phyloP scores from a whole-genome alignment of 495 filamentous ascomycete species.

The Xylaria curta region DNA sequence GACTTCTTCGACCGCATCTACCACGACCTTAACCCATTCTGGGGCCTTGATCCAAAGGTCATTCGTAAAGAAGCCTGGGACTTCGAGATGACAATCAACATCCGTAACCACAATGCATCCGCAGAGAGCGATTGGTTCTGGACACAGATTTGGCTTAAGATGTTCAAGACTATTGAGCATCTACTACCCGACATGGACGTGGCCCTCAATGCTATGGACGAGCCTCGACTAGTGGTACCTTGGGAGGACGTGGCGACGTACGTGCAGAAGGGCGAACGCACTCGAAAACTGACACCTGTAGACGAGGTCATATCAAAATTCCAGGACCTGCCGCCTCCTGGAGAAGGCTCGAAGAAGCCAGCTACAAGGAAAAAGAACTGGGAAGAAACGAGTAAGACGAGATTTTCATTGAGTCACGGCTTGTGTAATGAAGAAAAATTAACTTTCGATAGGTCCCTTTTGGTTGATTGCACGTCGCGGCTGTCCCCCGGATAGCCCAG shows the following conservation, averaged over 20 bases:
- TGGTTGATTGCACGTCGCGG: conserved; percentile 67
- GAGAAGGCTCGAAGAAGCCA: conserved; percentile 36
- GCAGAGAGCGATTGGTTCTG: conserved; percentile 65
- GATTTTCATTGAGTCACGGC: conserved; percentile 4
- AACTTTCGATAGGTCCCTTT: conserved; percentile 55
- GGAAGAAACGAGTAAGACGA: conserved; percentile 52
- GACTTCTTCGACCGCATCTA: conserved; percentile 76
- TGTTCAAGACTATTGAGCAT: conserved; percentile 64
- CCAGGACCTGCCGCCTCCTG: conserved; percentile 39
- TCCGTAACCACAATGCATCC: conserved; percentile 63
- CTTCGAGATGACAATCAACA: conserved; percentile 64
- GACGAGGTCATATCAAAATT: conserved; percentile 44
- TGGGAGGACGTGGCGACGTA: conserved; percentile 69
- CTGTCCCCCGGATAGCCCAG: conserved; percentile 65
- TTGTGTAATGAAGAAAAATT: conserved; percentile 35
- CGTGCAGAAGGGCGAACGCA: conserved; percentile 60
- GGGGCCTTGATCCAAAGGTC: conserved; percentile 62
- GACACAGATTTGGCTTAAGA: conserved; percentile 64
- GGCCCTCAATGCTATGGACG: conserved; percentile 71
- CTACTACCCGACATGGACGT: conserved; percentile 75
- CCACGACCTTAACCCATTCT: conserved; percentile 74
- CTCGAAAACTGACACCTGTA: conserved; percentile 47
- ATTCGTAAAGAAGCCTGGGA: conserved; percentile 62
- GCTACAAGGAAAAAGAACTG: conserved; percentile 44
- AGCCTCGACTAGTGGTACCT: conserved; percentile 69